These are phyloP conservation scores for Chlorella sp. DNA, from an alignment of 139 green algal genomes.

Conservation along the genomic window DNA sequence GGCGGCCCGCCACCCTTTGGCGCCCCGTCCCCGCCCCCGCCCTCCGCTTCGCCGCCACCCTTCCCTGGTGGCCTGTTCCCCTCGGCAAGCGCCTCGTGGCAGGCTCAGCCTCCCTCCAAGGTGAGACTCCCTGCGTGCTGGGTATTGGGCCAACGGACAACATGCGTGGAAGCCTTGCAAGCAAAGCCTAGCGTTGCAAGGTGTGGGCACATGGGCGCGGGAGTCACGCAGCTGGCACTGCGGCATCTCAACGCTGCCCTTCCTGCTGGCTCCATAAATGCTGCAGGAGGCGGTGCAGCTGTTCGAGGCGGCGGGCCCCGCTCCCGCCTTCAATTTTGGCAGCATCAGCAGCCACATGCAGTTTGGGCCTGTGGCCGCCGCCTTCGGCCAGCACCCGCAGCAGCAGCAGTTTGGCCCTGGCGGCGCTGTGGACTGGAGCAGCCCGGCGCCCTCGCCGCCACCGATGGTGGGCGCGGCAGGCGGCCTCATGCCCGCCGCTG, in stretches of 20 bases:
- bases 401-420: slow-evolving; percentile 1
- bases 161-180: too few species aligned
- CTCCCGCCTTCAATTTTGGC: slow-evolving; percentile 16
- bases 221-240: too few species aligned
- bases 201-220: too few species aligned
- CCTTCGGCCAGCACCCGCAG: slow-evolving; percentile 25
- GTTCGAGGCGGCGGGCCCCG: background rate
- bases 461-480: background rate
- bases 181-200: too few species aligned
- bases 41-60: slow-evolving; percentile 14
- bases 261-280: background rate
- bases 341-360: slow-evolving; percentile 21
- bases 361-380: slow-evolving; percentile 11
- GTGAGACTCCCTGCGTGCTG: background rate
- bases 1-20: background rate
- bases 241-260: too few species aligned
- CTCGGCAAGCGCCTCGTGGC: slow-evolving; percentile 17
- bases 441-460: slow-evolving; percentile 22
- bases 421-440: slow-evolving; percentile 35
- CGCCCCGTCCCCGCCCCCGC: background rate
- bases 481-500: background rate
- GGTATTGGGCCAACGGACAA: too few species aligned
- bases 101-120: slow-evolving; percentile 22
- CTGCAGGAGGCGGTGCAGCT: slow-evolving; percentile 29
- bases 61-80: slow-evolving; percentile 37